Evolutionary conservation across 495 filamentous ascomycete species (phyloP).

Genomic region (Penicillium fimorum): DNA sequence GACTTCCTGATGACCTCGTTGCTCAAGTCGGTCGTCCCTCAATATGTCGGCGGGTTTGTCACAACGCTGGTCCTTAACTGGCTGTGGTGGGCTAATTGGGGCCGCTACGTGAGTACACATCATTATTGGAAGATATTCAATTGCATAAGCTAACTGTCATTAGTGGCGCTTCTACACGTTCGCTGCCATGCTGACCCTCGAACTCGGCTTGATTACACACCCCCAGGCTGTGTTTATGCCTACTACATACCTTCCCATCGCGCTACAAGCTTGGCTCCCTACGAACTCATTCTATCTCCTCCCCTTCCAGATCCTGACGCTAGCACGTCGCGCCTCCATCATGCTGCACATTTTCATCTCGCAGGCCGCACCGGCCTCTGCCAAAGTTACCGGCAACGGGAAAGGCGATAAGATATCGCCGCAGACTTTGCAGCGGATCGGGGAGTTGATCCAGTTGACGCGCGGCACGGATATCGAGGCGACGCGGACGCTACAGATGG

Average conservation of each 20-base stretch:
- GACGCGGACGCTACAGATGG: conserved; percentile 65
- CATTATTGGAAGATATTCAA: neutral
- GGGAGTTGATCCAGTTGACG: conserved; percentile 45
- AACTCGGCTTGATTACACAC: conserved; percentile 70
- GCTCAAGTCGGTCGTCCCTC: conserved; percentile 51
- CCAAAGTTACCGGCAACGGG: neutral
- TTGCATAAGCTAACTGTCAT: conserved; percentile 9
- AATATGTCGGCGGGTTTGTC: conserved; percentile 63
- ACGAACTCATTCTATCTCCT: conserved; percentile 60
- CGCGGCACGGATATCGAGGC: conserved; percentile 65
- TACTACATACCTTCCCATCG: conserved; percentile 29
- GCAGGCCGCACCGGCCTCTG: conserved; percentile 56
- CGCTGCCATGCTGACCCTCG: conserved; percentile 64
- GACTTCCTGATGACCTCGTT: conserved; percentile 72
- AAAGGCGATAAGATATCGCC: conserved; percentile 27
- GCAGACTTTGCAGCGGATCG: conserved; percentile 42
- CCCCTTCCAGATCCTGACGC: conserved; percentile 79
- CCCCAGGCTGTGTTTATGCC: conserved; percentile 46
- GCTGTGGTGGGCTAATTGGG: conserved; percentile 80
- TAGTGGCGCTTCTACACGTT: conserved; percentile 87
- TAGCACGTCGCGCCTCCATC: conserved; percentile 74
- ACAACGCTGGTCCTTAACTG: conserved; percentile 67
- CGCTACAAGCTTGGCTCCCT: conserved; percentile 56
- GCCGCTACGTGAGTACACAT: conserved; percentile 54
- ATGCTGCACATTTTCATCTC: conserved; percentile 87